These are phyloP conservation scores for Cystobasidiaceae sp. DNA, from an alignment of 1,284 basidiomycete genomes.

Conservation along the genomic window DNA sequence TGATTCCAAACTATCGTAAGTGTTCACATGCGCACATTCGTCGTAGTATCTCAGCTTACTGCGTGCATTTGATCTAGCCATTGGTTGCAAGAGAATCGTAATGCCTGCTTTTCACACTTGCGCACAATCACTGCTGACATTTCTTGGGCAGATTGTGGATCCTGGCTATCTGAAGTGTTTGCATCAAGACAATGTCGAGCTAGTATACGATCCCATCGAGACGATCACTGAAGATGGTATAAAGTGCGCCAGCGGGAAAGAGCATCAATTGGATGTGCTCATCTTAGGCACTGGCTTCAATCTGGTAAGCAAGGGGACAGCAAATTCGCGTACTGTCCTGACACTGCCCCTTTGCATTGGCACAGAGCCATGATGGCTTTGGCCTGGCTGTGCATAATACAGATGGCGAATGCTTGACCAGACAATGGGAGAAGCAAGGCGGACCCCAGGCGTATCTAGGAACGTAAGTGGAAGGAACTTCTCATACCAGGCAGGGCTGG, in stretches of 20 bases:
- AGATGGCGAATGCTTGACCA: conserved; percentile 26
- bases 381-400: conserved; percentile 27
- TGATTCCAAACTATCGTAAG: conserved; percentile 37
- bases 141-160: conserved; percentile 15
- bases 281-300: conserved; percentile 35
- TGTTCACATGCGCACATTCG: background rate
- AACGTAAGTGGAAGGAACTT: background rate
- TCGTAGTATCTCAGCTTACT: background rate
- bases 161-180: conserved; percentile 30
- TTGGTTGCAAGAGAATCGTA: conserved; percentile 24
- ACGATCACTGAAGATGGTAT: conserved; percentile 35
- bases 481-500: background rate
- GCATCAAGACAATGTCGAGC: conserved; percentile 31
- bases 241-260: conserved; percentile 18
- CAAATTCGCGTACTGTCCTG: too few relatives aligned
- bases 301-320: background rate
- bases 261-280: conserved; percentile 32
- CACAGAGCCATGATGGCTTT: conserved; percentile 12
- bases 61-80: background rate
- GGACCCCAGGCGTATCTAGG: conserved; percentile 33
- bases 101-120: background rate
- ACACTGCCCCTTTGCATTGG: background rate
- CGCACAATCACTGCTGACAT: background rate
- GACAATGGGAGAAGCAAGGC: conserved; percentile 29
- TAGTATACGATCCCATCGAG: conserved; percentile 30